Percentiles rank a stretch among this genome's conserved stretches.
phyloP scores from a whole-genome alignment of 163 green algal genomes.

The Prototheca wickerhamii region DNA sequence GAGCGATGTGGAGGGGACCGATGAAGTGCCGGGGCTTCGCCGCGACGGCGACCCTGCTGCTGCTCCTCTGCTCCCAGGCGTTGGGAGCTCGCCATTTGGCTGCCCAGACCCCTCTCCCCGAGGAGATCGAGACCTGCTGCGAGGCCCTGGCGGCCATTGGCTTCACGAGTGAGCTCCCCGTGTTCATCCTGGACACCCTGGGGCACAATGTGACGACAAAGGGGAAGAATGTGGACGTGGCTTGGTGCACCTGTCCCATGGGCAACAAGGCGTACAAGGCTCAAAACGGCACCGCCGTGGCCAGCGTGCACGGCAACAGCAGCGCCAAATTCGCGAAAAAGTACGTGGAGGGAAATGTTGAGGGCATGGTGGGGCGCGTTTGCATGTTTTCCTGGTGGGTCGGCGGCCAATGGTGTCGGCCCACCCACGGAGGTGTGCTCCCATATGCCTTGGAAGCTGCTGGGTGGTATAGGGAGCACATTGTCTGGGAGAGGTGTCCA shows the following conservation, averaged over 20 bases:
- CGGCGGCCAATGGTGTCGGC: too few species aligned
- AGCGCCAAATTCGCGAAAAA: constrained; percentile 23
- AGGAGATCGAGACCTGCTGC: constrained; percentile 12
- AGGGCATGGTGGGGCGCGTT: neutral
- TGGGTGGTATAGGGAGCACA: neutral
- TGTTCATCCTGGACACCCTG: constrained; percentile 27
- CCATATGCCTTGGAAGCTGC: neutral
- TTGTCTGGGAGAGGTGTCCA: too few species aligned
- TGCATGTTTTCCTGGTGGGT: too few species aligned
- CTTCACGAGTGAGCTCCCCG: constrained; percentile 25
- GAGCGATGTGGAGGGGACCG: too few species aligned
- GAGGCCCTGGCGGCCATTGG: constrained; percentile 18
- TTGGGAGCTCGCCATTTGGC: neutral
- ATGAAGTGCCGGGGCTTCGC: too few species aligned
- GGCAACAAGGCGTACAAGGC: neutral
- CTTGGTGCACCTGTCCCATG: constrained; percentile 6
- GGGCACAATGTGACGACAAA: constrained; percentile 3
- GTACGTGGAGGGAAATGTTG: neutral
- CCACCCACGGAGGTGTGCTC: too few species aligned
- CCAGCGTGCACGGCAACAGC: constrained; percentile 33
- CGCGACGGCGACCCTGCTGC: too few species aligned
- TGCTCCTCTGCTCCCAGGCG: neutral
- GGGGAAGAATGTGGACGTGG: neutral
- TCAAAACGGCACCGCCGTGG: neutral
- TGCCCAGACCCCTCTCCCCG: neutral